phyloP scores from a whole-genome alignment of 139 green algal species.

The Zygnema cylindricum region DNA sequence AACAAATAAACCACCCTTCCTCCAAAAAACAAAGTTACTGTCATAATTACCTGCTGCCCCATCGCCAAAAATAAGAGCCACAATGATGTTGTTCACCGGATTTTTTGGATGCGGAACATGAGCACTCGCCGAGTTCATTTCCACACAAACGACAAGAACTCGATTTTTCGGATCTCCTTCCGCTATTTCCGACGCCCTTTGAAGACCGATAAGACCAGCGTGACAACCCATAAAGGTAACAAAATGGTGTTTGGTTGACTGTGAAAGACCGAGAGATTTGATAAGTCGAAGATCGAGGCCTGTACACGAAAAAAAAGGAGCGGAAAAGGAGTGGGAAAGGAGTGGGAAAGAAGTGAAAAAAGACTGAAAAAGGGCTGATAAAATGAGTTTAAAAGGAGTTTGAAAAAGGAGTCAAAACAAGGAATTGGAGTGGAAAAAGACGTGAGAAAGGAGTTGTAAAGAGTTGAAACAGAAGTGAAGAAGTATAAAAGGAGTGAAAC shows the following conservation, averaged over 20 bases:
- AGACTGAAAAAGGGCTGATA: no score
- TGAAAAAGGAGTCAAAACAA: no score
- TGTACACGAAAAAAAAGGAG: not conserved
- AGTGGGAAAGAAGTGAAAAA: no score
- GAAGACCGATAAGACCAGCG: conserved; percentile 39
- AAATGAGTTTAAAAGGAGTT: no score
- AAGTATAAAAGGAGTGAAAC: no score
- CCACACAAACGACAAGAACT: conserved; percentile 29
- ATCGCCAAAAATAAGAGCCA: conserved; percentile 45
- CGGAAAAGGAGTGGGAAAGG: no score
- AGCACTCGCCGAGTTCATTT: conserved; percentile 49
- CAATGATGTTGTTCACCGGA: conserved; percentile 53
- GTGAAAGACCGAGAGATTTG: conserved; percentile 30
- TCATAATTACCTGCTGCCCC: conserved; percentile 30
- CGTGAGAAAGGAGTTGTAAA: no score
- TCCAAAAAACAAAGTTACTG: no score
- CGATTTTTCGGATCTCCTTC: conserved; percentile 11
- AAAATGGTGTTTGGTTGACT: conserved; percentile 38
- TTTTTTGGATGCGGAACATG: conserved; percentile 20
- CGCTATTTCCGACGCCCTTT: conserved; percentile 30
- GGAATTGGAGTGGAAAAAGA: no score
- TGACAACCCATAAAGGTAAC: conserved; percentile 50
- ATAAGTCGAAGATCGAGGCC: conserved; percentile 44
- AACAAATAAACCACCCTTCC: no score
- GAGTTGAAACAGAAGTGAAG: no score